These are phyloP conservation scores for Choricystis sp. DNA, from an alignment of 139 green algal genomes.

Conservation along the genomic window DNA sequence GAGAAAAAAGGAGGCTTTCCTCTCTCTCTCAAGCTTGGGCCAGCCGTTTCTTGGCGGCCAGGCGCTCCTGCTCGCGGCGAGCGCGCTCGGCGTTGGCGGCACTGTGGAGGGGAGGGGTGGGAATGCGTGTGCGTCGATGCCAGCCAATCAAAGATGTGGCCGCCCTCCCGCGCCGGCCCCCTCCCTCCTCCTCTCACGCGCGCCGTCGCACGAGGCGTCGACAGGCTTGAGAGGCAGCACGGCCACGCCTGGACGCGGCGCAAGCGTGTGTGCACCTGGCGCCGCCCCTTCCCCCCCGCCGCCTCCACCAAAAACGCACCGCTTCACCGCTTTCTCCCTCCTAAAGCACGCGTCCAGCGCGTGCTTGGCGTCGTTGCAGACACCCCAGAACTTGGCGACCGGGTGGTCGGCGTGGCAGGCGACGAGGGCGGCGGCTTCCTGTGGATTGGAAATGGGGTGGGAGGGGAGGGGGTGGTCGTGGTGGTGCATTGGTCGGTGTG, in stretches of 20 bases:
- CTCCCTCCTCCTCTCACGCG: no score
- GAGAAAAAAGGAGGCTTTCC: background rate
- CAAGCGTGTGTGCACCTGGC: background rate
- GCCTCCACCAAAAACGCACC: conserved; percentile 8
- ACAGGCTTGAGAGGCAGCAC: no score
- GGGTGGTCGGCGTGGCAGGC: conserved; percentile 46
- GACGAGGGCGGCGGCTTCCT: conserved; percentile 52
- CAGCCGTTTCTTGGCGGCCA: background rate
- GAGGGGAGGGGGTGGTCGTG: background rate
- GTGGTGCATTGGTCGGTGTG: no score
- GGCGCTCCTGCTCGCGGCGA: background rate
- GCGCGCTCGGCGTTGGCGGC: background rate
- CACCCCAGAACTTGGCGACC: conserved; percentile 43
- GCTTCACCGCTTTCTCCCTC: conserved; percentile 54
- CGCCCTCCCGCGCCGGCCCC: no score
- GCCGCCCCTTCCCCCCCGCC: no score
- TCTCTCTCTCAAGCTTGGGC: background rate
- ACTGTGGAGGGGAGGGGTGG: background rate
- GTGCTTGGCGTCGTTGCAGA: conserved; percentile 49
- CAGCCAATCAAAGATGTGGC: no score
- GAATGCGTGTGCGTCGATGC: background rate
- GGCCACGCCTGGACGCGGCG: no score
- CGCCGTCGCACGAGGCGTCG: no score
- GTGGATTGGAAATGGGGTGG: conserved; percentile 1
- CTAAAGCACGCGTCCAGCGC: conserved; percentile 47